Conservation (phyloP, 805 yeast genomes). For the Yamadazyma sp. region DNA sequence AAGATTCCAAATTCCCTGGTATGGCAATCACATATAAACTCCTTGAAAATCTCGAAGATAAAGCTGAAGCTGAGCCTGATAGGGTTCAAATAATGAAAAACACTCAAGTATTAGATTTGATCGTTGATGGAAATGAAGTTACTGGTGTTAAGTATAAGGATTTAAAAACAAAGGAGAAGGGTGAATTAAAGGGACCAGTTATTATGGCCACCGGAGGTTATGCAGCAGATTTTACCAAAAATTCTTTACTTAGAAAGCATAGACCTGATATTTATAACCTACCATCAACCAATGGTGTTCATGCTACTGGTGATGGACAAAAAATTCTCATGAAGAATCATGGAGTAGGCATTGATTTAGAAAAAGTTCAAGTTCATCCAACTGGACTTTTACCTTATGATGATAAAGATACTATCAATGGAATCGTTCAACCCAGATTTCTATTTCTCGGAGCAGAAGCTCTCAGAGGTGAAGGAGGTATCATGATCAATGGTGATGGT, state of each 20-base stretch:
- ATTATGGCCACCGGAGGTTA: constrained; percentile 65
- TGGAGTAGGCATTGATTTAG: constrained; percentile 59
- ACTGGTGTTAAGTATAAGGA: constrained; percentile 34
- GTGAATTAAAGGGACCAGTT: constrained; percentile 50
- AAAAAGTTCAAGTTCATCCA: constrained; percentile 66
- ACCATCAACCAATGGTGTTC: constrained; percentile 60
- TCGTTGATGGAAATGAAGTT: constrained; percentile 19
- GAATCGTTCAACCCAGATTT: constrained; percentile 44
- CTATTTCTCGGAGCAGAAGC: constrained; percentile 65
- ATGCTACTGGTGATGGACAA: constrained; percentile 65
- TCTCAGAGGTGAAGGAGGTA: constrained; percentile 63
- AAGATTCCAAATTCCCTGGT: constrained; percentile 62
- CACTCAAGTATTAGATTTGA: constrained; percentile 42
- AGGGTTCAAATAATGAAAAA: constrained; percentile 40
- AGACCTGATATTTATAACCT: constrained; percentile 55
- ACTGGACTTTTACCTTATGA: constrained; percentile 55
- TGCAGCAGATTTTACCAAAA: constrained; percentile 59
- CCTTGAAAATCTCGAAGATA: constrained; percentile 47
- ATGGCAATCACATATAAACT: constrained; percentile 60
- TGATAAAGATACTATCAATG: constrained; percentile 42
- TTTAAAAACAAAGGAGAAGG: constrained; percentile 27
- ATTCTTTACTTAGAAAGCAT: constrained; percentile 51
- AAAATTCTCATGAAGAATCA: constrained; percentile 49
- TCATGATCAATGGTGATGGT: constrained; percentile 50
- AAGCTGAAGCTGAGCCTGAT: constrained; percentile 42